Conservation (phyloP, 2,329 filamentous ascomycete species). For the Diplodia seriata region DNA sequence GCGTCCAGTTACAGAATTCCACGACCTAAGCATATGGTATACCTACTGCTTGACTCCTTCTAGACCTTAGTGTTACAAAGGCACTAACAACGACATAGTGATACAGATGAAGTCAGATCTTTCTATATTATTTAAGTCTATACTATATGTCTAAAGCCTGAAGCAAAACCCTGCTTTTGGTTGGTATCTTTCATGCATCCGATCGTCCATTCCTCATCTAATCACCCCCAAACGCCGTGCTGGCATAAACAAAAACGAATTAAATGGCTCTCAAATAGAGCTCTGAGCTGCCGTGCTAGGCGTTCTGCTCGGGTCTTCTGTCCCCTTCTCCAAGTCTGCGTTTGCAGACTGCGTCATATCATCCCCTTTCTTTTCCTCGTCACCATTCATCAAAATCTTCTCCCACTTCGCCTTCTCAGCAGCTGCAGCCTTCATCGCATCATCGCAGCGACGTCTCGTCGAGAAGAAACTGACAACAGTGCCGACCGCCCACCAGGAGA, state of each 20-base stretch:
- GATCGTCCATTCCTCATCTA: neutral
- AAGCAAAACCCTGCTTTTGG: neutral
- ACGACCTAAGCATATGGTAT: no score
- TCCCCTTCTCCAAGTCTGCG: constrained; percentile 12
- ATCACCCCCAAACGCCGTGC: constrained; percentile 10
- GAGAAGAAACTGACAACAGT: constrained; percentile 15
- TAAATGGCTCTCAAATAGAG: constrained; percentile 2
- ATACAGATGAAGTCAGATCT: neutral
- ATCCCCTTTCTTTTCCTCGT: neutral
- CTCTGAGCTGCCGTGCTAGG: constrained; percentile 14
- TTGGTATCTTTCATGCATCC: constrained; percentile 8
- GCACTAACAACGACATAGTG: neutral
- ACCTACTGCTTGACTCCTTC: no score
- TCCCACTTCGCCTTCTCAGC: constrained; percentile 22
- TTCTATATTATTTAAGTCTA: neutral
- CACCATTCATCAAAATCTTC: constrained; percentile 23
- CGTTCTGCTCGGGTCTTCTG: constrained; percentile 4
- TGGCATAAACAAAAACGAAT: neutral
- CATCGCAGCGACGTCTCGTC: constrained; percentile 10
- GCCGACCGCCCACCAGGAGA: constrained; percentile 49
- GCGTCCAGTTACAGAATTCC: no score
- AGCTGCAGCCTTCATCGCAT: constrained; percentile 7
- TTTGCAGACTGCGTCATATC: neutral
- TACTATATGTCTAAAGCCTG: neutral
- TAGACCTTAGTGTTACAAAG: no score